Conservation (phyloP, 306 rosid genomes). For the Sindora glabra region DNA sequence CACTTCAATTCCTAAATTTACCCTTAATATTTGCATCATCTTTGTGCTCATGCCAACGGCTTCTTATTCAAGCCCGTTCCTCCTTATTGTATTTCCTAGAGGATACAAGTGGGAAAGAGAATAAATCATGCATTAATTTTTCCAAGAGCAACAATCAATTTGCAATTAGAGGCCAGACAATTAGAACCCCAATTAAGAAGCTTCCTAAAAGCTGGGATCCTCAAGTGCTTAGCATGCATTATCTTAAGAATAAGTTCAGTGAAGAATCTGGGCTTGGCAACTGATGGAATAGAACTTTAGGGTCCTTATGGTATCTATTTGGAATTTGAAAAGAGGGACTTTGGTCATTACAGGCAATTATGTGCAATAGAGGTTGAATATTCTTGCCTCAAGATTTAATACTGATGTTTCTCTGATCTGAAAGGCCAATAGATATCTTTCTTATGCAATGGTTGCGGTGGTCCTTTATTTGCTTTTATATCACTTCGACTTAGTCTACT, state of each 20-base stretch:
- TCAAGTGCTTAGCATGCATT: conserved; percentile 50
- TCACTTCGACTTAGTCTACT: no score
- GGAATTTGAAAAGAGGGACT: conserved; percentile 40
- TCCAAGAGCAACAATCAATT: conserved; percentile 20
- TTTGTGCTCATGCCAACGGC: no score
- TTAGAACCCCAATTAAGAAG: conserved; percentile 22
- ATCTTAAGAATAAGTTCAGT: conserved; percentile 29
- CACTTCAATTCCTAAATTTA: no score
- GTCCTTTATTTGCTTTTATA: no score
- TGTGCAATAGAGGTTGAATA: conserved; percentile 23
- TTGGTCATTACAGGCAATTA: conserved; percentile 39
- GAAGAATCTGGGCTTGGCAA: conserved; percentile 18
- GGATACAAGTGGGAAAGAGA: conserved; percentile 37
- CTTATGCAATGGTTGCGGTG: no score
- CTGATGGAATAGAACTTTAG: conserved; percentile 1
- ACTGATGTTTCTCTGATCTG: no score
- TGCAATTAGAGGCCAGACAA: conserved; percentile 1
- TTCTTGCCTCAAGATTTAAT: no score
- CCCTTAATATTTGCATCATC: no score
- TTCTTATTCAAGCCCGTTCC: no score
- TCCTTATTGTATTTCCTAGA: conserved; percentile 20
- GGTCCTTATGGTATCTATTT: conserved; percentile 43
- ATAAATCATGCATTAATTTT: conserved; percentile 11
- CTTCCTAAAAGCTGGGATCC: conserved; percentile 20
- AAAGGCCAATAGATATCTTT: no score